phyloP scores from a whole-genome alignment of 768 basidiomycete species.

The Boletus bicolor region DNA sequence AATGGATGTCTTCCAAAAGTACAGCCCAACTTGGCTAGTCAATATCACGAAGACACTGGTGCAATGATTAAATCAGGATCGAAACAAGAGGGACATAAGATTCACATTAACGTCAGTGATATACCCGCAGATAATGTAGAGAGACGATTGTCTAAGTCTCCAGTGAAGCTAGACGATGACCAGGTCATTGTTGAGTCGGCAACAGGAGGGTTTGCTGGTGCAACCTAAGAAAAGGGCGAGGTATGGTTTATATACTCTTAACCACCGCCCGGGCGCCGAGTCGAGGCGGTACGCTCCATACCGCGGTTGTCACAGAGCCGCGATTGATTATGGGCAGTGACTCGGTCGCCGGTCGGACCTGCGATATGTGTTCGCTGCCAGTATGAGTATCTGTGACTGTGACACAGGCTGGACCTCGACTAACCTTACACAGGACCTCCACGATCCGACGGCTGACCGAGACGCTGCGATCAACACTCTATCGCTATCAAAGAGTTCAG shows the following conservation, averaged over 20 bases:
- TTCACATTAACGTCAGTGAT: constrained; percentile 15
- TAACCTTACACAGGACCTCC: not conserved
- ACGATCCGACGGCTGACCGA: not conserved
- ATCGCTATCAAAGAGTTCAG: not conserved
- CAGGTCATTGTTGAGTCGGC: constrained; percentile 2
- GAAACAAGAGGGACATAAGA: not conserved
- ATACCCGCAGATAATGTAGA: constrained; percentile 10
- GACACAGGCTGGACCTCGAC: not conserved
- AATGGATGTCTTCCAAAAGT: constrained; percentile 17
- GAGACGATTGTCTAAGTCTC: not conserved
- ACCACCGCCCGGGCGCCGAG: not conserved
- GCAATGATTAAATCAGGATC: not conserved
- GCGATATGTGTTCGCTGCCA: not conserved
- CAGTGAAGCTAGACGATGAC: not conserved
- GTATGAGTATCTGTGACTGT: not conserved
- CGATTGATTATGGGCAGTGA: not conserved
- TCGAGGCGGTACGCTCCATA: constrained; percentile 3
- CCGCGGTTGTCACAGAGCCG: too few relatives aligned
- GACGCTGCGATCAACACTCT: not conserved
- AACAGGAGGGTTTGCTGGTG: not conserved
- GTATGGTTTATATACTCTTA: constrained; percentile 10
- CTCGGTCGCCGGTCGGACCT: not conserved
- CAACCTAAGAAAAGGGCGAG: not conserved
- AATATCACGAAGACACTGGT: constrained; percentile 20
- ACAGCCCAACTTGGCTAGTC: constrained; percentile 23